These are phyloP conservation scores for Clausena lansium DNA, from an alignment of 345 rosid species.

Conservation along the genomic window DNA sequence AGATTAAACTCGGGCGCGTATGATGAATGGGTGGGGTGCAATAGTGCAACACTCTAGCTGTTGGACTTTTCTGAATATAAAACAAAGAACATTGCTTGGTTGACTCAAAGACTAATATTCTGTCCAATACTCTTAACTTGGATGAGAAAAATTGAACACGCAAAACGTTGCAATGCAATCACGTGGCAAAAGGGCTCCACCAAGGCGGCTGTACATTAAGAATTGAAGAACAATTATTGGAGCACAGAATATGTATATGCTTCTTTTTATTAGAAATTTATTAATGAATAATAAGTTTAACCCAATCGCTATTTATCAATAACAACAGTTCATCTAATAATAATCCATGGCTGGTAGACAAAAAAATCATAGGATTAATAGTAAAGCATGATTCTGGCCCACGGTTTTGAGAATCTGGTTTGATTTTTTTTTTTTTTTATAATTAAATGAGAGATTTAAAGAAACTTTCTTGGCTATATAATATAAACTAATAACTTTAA, in stretches of 20 bases:
- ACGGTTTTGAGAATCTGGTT: neutral
- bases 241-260: neutral
- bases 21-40: neutral
- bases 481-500: neutral
- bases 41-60: neutral
- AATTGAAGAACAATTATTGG: neutral
- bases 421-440: neutral
- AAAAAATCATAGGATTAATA: neutral
- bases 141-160: neutral
- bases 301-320: neutral
- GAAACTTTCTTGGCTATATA: neutral
- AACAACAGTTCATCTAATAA: neutral
- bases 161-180: neutral
- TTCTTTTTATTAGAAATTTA: neutral
- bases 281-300: neutral
- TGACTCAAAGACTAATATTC: neutral
- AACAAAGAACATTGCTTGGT: neutral
- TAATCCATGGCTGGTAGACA: neutral
- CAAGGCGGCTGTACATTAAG: neutral
- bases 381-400: neutral
- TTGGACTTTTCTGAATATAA: neutral
- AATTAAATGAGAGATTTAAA: neutral
- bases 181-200: slow-evolving; percentile 11
- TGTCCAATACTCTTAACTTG: neutral
- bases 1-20: neutral